Conservation (phyloP, 352 stramenopile species). For the Pythium guiyangense region DNA sequence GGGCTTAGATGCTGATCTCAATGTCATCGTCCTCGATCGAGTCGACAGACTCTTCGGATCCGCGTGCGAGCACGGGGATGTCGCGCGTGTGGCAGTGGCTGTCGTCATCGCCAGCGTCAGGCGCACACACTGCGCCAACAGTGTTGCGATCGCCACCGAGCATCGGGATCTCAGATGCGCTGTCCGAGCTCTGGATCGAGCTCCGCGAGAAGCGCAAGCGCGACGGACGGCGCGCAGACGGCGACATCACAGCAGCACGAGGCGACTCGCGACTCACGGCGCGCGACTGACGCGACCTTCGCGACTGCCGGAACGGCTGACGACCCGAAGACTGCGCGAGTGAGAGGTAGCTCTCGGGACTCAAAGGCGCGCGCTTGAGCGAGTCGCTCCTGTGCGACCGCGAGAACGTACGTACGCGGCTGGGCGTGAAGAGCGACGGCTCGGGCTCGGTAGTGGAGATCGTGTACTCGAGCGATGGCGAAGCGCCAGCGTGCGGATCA, state of each 20-base stretch:
- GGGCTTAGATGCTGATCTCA: conserved; percentile 16
- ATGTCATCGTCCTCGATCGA: conserved; percentile 18
- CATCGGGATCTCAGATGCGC: conserved; percentile 11
- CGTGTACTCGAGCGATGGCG: conserved; percentile 9
- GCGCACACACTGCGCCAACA: background rate
- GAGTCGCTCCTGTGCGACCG: background rate
- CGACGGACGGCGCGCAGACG: background rate
- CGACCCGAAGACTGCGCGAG: conserved; percentile 4
- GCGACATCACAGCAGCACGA: background rate
- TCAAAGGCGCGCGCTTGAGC: conserved; percentile 1
- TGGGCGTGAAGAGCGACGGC: conserved; percentile 16
- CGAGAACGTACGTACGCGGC: conserved; percentile 11
- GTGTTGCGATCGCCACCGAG: conserved; percentile 1
- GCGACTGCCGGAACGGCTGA: conserved; percentile 1
- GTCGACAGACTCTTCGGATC: conserved; percentile 14
- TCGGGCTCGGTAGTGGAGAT: conserved; percentile 5
- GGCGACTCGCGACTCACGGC: background rate
- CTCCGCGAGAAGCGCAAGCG: conserved; percentile 6
- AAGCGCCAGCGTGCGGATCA: conserved; percentile 21
- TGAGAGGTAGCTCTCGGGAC: conserved; percentile 9
- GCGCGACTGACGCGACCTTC: conserved; percentile 4
- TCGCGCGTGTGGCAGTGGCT: conserved; percentile 5
- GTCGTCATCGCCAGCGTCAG: background rate
- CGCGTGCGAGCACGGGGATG: conserved; percentile 17
- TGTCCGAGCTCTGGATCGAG: conserved; percentile 6